These are phyloP conservation scores for Dalbergia cultrata DNA, from an alignment of 306 rosid species.

Conservation along the genomic window DNA sequence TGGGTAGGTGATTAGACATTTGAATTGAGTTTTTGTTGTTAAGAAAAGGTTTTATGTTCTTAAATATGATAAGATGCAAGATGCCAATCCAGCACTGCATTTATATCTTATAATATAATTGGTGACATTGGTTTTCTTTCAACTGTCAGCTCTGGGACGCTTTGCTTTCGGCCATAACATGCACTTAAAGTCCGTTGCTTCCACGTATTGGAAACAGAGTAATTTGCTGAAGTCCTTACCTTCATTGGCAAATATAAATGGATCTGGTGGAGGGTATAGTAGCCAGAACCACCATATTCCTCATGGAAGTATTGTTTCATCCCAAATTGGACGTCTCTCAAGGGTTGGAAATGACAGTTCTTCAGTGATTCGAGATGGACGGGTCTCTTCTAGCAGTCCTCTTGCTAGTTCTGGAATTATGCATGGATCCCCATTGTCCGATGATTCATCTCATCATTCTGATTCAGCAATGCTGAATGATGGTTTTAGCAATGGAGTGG, in stretches of 20 bases:
- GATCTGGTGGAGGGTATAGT: constrained; percentile 62
- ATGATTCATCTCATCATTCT: constrained; percentile 90
- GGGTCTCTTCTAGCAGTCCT: constrained; percentile 94
- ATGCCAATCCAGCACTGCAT: not conserved
- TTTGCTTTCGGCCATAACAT: constrained; percentile 97
- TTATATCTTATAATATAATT: constrained; percentile 2
- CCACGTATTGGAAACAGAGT: constrained; percentile 88
- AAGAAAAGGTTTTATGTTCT: constrained; percentile 1
- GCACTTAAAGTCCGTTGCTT: constrained; percentile 91
- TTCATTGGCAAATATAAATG: constrained; percentile 75
- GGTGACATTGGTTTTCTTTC: constrained; percentile 32
- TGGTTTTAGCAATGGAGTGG: constrained; percentile 83
- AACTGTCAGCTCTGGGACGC: constrained; percentile 81
- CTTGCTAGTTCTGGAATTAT: constrained; percentile 82
- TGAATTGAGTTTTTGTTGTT: constrained; percentile 30
- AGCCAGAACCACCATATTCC: constrained; percentile 64
- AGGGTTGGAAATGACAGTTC: constrained; percentile 84
- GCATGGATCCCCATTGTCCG: constrained; percentile 98
- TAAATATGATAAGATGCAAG: constrained; percentile 16
- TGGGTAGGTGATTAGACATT: constrained; percentile 75
- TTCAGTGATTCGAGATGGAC: constrained; percentile 70
- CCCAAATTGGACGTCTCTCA: constrained; percentile 83
- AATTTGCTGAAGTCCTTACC: constrained; percentile 81
- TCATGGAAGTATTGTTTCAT: constrained; percentile 73
- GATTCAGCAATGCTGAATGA: constrained; percentile 94